Evolutionary conservation across 805 yeast genomes (phyloP), one percentile per base, ranked within the genome.

Genomic region (Pichia nanzhaoensis): DNA sequence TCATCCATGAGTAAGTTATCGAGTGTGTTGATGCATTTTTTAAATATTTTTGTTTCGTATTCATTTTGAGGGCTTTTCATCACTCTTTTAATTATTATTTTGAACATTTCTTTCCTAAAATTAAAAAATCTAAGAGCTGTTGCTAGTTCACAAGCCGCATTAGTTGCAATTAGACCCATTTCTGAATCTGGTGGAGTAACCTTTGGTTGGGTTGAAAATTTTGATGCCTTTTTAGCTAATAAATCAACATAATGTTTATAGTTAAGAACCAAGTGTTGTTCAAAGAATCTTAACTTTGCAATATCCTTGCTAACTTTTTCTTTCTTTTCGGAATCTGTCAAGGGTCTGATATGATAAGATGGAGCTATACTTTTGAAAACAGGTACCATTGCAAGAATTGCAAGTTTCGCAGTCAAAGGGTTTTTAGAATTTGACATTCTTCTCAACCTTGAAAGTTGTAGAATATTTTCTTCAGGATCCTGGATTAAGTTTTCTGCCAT

Each of bases 361-460:
- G 99, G 99, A 1, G 93, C 80, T 39, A 93, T 75, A 45, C 83
- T 75, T 55, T 86, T 87, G 71, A 87, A 87, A 3, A 88, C 85
- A 0, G 95, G 87, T 2, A 88, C 82, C 49, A 90, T 71, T 0
- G 98, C 82, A 50, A 88, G 67, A 49, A 89, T 67, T 0, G 96
- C 75, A 44, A 89, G 69, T 62, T 84, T 84, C 32, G 80, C 68
- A 2, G 85, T 80, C 56, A 74, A 82, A 45, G 76, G 69, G 53
- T 83, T 80, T 53, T 73, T 75, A 2, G 93, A 82, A 46, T 69
- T 73, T 0, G 86, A 71, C 88, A 84, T 83, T 53, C 74, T 78
- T 43, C 85, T 68, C 41, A 85, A 69, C 58, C 90, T 77, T 2
- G 84, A 73, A 12, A 90, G 67, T 24, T 78, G 69, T 13, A 75